Evolutionary conservation across 1,284 basidiomycete genomes (phyloP).

Genomic region (Naganishia albida): DNA sequence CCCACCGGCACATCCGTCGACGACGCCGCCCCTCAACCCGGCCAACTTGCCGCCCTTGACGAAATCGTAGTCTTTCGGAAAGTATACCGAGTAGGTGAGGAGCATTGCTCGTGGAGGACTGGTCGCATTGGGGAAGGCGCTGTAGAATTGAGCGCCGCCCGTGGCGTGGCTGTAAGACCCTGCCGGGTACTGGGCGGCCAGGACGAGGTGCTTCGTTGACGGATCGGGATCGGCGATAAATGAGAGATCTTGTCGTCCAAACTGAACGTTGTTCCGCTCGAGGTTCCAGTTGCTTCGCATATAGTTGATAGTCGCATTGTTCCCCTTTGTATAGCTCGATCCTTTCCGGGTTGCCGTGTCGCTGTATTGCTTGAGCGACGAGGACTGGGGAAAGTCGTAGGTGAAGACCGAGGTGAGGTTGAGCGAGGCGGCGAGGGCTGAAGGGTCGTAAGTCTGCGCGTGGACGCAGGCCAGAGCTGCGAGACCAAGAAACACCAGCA

Average conservation of each 20-base stretch:
- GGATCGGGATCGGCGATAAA: conserved; percentile 24
- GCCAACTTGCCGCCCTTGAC: conserved; percentile 53
- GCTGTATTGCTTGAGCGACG: not conserved
- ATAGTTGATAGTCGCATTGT: conserved; percentile 26
- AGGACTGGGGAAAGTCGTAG: conserved; percentile 20
- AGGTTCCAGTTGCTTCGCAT: conserved; percentile 27
- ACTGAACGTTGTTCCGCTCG: conserved; percentile 20
- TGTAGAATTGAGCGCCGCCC: conserved; percentile 54
- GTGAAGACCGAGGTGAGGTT: conserved; percentile 9
- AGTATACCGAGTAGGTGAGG: conserved; percentile 36
- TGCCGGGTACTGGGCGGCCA: conserved; percentile 49
- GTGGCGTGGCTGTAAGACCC: conserved; percentile 51
- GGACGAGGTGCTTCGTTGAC: conserved; percentile 36
- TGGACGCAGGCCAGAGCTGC: not conserved
- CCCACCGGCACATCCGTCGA: conserved; percentile 51
- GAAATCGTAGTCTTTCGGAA: conserved; percentile 36
- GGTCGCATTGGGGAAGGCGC: conserved; percentile 40
- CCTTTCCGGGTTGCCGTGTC: not conserved
- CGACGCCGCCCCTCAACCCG: conserved; percentile 50
- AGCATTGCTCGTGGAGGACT: conserved; percentile 41
- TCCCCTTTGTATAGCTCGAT: conserved; percentile 8
- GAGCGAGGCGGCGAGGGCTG: conserved; percentile 21
- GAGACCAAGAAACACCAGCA: too few relatives aligned
- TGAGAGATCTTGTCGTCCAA: conserved; percentile 26
- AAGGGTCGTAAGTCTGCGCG: conserved; percentile 3